These are phyloP conservation scores for Phytophthora meadii DNA, from an alignment of 352 stramenopile species.

Conservation along the genomic window DNA sequence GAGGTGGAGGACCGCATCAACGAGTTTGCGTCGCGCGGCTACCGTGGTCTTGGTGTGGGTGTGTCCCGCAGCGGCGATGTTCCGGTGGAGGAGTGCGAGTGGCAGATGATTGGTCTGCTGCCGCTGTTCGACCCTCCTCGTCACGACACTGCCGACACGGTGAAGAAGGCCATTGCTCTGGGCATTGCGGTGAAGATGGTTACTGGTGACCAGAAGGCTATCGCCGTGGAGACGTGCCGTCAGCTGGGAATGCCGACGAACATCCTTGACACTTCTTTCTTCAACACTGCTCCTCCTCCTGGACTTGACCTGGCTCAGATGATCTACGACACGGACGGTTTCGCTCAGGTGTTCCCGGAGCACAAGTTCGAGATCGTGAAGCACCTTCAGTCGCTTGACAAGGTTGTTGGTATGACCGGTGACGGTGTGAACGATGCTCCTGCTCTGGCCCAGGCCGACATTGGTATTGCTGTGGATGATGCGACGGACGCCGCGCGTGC, in stretches of 20 bases:
- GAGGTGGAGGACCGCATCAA: constrained; percentile 86
- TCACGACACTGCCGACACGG: constrained; percentile 92
- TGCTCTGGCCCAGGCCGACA: constrained; percentile 89
- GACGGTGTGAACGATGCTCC: constrained; percentile 94
- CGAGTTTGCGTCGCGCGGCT: constrained; percentile 74
- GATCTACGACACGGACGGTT: constrained; percentile 93
- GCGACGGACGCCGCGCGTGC: constrained; percentile 90
- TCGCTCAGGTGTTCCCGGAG: constrained; percentile 93
- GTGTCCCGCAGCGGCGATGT: constrained; percentile 68
- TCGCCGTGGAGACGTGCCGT: constrained; percentile 93
- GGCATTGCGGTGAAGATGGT: constrained; percentile 97
- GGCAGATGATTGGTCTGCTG: constrained; percentile 93
- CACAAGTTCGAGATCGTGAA: constrained; percentile 94
- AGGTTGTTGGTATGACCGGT: constrained; percentile 85
- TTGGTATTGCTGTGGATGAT: constrained; percentile 93
- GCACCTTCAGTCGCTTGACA: constrained; percentile 87
- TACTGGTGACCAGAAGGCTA: constrained; percentile 94
- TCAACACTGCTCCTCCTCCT: constrained; percentile 72
- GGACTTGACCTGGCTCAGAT: constrained; percentile 77
- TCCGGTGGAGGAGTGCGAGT: constrained; percentile 82
- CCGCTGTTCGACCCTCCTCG: constrained; percentile 94
- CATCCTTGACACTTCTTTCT: constrained; percentile 84
- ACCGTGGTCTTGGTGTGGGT: constrained; percentile 72
- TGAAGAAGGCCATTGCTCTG: constrained; percentile 89
- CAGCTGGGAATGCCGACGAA: constrained; percentile 90